These are phyloP conservation scores for Neoscytalidium dimidiatum DNA, from an alignment of 2,329 filamentous ascomycete species.

Conservation along the genomic window DNA sequence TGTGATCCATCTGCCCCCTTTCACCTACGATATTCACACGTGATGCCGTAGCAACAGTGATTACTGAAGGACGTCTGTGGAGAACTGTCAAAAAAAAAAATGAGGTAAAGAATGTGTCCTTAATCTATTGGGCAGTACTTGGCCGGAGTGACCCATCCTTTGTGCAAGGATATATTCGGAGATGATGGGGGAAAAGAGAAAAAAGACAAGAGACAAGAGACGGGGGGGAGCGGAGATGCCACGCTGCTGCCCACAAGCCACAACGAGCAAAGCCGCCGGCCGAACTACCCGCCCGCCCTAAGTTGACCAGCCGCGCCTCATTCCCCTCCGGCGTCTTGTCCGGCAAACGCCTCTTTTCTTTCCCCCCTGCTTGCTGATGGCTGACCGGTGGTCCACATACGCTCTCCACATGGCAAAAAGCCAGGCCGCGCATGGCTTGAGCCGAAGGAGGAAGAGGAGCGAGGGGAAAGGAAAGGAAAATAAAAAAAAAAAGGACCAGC, in stretches of 20 bases:
- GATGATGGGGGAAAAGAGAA: neutral
- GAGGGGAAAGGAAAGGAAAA: neutral
- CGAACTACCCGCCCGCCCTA: no score
- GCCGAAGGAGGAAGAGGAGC: no score
- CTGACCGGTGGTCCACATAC: neutral
- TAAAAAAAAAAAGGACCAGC: neutral
- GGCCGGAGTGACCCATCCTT: neutral
- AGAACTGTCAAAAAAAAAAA: neutral
- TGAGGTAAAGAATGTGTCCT: neutral
- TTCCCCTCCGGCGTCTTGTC: neutral
- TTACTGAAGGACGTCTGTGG: neutral
- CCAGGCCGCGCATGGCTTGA: no score
- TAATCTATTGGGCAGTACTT: neutral
- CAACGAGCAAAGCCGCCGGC: no score
- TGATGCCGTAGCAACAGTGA: neutral
- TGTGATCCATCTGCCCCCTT: neutral
- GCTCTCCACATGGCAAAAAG: neutral
- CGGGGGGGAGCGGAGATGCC: no score
- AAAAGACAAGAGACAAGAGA: no score
- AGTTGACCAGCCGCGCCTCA: neutral
- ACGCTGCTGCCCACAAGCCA: neutral
- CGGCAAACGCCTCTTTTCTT: neutral
- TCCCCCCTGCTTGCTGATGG: no score
- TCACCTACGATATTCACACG: neutral
- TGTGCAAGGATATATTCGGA: neutral